Base-by-base conservation (phyloP, 768 basidiomycete species). In the Boletus sp. region DNA sequence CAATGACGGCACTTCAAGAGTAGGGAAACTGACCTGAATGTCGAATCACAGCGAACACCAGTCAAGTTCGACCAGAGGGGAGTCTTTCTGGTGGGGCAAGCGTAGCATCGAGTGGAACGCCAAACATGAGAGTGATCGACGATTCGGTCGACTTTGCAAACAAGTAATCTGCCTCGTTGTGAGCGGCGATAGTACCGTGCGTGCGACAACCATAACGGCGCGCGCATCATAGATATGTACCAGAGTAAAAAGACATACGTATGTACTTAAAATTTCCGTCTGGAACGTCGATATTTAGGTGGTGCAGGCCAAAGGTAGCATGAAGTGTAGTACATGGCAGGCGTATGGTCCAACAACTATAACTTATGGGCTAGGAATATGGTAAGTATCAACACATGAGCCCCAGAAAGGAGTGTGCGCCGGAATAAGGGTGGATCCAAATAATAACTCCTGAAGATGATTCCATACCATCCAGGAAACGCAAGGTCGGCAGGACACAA, bases 321-420 rank as follows among this genome's bases (percentile, higher is more conserved):
- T 11, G 33, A 15, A 29, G 40, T 39, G 57, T 57, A 56, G 50
- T 69, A 68, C 67, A 68, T 7, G 48, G 46, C 30, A 24, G 47
- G 18, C 52, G 28, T 54, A 48, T 32, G 37, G 41, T 59, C 54
- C 56, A 29, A 53, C 8, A 41, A 56, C 49, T 37, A 69, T 69
- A 70, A 70, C 14, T 70, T 68, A 70, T 33, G 42, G 45, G 49
- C 35, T 45, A 54, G 48, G 44, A 55, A 46, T 58, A 50, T 47
- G 35, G n/a, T 18, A 17, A 42, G 46, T 46, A 51, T 53, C 18
- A 28, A 58, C 57, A 58, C 47, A 29, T 29, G 45, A n/a, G 15
- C 14, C 35, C 5, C 39, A 35, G 17, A 45, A 60, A 54, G 35
- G 55, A 55, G 53, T 20, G 58, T 59, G 50, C 20, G 49, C 7